phyloP scores from a whole-genome alignment of 164 flowering plant genomes.

The Nelumbo lutea region DNA sequence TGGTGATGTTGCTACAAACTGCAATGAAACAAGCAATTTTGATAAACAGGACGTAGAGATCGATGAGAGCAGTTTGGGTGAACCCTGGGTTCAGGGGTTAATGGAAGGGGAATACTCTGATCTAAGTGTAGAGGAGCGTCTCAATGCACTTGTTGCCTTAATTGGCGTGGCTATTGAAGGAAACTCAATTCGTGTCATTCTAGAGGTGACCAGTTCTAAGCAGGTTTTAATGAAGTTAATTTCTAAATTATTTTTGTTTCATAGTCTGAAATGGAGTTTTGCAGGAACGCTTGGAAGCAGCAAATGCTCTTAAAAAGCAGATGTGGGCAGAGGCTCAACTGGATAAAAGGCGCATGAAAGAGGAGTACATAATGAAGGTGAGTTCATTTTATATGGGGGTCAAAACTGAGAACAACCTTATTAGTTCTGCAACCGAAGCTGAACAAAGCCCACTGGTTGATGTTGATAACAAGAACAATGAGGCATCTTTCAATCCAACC shows the following conservation, averaged over 20 bases:
- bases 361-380: constrained; percentile 45
- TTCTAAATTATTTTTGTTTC: not conserved
- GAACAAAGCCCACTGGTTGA: constrained; percentile 45
- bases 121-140: constrained; percentile 86
- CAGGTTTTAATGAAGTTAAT: not conserved
- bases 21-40: constrained; percentile 17
- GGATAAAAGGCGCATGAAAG: constrained; percentile 79
- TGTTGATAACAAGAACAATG: constrained; percentile 36
- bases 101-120: constrained; percentile 80
- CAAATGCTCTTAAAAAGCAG: constrained; percentile 86
- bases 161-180: constrained; percentile 91
- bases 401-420: constrained; percentile 36
- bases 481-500: constrained; percentile 23
- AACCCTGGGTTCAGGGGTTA: constrained; percentile 87
- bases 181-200: constrained; percentile 61
- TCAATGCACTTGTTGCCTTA: constrained; percentile 78
- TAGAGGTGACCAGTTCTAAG: constrained; percentile 51
- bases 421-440: constrained; percentile 30
- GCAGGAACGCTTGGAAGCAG: constrained; percentile 92
- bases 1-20: constrained; percentile 22
- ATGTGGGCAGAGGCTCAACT: constrained; percentile 92
- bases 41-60: constrained; percentile 51
- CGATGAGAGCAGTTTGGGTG: constrained; percentile 72
- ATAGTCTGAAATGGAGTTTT: constrained; percentile 16
- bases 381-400: constrained; percentile 31